These are phyloP conservation scores for Scopulariopsis brevicaulis DNA, from an alignment of 2,329 filamentous ascomycete genomes.

Conservation along the genomic window DNA sequence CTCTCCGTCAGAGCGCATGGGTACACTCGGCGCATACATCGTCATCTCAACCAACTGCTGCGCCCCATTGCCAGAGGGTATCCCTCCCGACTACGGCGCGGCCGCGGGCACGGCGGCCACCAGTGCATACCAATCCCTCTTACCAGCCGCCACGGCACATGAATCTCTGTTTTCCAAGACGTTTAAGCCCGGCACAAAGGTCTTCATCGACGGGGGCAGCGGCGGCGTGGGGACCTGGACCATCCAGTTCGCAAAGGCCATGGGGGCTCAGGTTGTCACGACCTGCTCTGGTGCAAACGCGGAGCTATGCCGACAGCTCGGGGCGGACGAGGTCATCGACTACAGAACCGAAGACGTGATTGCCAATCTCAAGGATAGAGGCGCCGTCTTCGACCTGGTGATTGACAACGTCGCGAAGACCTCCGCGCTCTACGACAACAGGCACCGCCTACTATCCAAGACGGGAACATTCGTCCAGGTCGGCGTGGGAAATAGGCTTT, in stretches of 20 bases:
- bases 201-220: constrained; percentile 34
- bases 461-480: too few species aligned
- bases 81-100: neutral
- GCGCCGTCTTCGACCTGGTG: constrained; percentile 12
- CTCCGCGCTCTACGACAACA: too few species aligned
- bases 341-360: constrained; percentile 14
- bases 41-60: neutral
- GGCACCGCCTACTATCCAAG: too few species aligned
- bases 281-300: constrained; percentile 21
- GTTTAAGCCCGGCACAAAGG: neutral
- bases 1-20: too few species aligned
- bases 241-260: constrained; percentile 29
- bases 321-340: constrained; percentile 24
- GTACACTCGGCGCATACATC: too few species aligned
- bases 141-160: too few species aligned
- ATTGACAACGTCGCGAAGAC: constrained; percentile 4
- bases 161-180: too few species aligned
- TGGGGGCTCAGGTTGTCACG: constrained; percentile 28
- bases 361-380: constrained; percentile 7
- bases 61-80: neutral
- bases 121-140: neutral
- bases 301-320: constrained; percentile 19
- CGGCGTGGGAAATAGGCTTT: too few species aligned
- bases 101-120: neutral
- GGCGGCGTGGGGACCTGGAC: constrained; percentile 31